Conservation (phyloP, 1,139 yeast species). For the Wickerhamomyces sp. region DNA sequence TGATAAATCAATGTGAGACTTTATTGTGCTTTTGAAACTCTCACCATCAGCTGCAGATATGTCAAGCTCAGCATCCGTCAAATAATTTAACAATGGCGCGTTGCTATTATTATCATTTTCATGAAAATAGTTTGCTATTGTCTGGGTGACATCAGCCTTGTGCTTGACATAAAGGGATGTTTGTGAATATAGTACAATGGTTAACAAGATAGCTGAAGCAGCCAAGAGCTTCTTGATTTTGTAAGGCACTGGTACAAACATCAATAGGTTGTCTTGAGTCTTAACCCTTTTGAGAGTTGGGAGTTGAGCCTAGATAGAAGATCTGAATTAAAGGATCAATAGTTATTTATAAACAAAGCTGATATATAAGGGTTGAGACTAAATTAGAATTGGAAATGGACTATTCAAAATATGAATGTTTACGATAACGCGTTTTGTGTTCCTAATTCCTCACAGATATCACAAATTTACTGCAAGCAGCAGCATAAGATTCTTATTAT, state of each 20-base stretch:
- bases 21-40: background rate
- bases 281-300: no score
- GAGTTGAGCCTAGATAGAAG: no score
- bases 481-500: no score
- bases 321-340: no score
- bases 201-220: background rate
- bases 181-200: background rate
- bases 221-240: background rate
- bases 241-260: background rate
- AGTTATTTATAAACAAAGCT: no score
- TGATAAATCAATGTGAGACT: background rate
- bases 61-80: slow-evolving; percentile 1
- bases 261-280: no score
- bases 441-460: no score
- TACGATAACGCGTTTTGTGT: no score
- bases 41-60: background rate
- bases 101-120: slow-evolving; percentile 3
- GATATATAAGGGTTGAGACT: no score
- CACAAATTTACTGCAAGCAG: no score
- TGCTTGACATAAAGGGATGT: background rate
- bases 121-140: background rate
- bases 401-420: no score
- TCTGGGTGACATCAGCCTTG: background rate
- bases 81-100: background rate
- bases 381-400: no score